Evolutionary conservation across 352 stramenopile species (phyloP), one percentile per base, ranked within the genome.

Genomic region (Pythium diclinum): DNA sequence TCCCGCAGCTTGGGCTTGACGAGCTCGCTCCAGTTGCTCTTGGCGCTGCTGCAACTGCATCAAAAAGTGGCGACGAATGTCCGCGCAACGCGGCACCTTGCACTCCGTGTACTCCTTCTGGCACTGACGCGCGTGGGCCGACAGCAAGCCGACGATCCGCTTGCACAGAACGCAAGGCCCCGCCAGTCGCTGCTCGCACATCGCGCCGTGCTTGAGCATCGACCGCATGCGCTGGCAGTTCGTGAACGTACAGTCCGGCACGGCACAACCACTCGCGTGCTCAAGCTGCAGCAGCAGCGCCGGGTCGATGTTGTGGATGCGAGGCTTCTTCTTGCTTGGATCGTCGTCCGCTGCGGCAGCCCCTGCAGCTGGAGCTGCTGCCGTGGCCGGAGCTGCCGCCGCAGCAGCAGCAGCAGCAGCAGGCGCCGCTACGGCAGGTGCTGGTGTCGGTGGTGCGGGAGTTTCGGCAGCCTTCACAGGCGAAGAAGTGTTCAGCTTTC

Each of bases 281-380:
- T 95, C 87, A 25, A 95, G 64, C 63, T 97, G 89, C 19, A 93
- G 60, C 49, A 97, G 63, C 36, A 96, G 73, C 68, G 95, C 81
- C 17, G 92, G 79, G 54, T 96, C 88, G 28, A 97, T 90, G 62
- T 94, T 90, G 71, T 96, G 79, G 49, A 92, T 95, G 36, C 87
- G 83, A 47, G 88, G 76, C 49, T 86, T 79, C 69, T 99, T 97
- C 75, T 97, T 98, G 54, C 81, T 83, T 59, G 97, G 88, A 32
- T 97, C 91, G 16, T 94, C 87, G 23, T 85, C 61, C 1, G 48
- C 56, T 16, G 33, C 23, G 3, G 64, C 42, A 23, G 47, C 44
- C 9, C 56, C 28, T 25, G 48, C n/a, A 2, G 56, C 21, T 32
- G 73, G 57, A 2, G 38, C 21, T 17, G 56, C 23, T 34, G 30